Base-by-base conservation (phyloP, 306 rosid genomes). In the Ochetophila trinervis region DNA sequence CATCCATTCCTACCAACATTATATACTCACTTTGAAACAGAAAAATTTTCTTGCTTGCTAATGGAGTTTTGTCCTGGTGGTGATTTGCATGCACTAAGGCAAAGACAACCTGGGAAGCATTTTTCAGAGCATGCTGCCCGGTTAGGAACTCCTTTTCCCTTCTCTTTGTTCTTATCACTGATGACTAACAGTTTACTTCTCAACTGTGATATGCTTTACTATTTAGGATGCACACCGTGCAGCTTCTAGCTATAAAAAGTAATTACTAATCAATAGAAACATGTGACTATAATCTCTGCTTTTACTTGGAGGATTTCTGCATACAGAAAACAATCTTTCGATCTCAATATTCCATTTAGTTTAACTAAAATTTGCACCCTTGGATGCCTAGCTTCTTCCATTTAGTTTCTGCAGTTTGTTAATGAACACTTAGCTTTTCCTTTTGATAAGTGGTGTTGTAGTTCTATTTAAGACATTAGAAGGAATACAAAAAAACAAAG, bases 61-160 rank as follows among this genome's bases (percentile, higher is more conserved):
- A 89, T 93, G 96, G 98, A 93, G 80, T 89, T 85, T 53, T 93
- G 98, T 73, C 95, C 98, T 1, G 98, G 97, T 23, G 98, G 98
- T 55, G 98, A 93, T 60, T 80, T 93, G 60, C 95, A 93, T 58
- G 91, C 89, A 8, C 91, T 89, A 69, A 73, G 98, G 72, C 98
- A 93, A 82, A 78, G 83, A 74, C 98, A 89, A 74, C 89, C 88
- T 3, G 91, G 96, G 63, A 93, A 89, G 65, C 81, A 69, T 77
- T 93, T 93, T 62, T 76, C 89, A 10, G 98, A 93, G 80, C 85
- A 87, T 75, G 95, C 95, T 76, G 97, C 98, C 78, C 89, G 98
- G 98, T 92, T 78, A 32, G 87, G 61, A 63, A 58, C 67, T 78
- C 35, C 48, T 54, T 58, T 66, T 56, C 44, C n/a, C 56, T 57